phyloP scores from a whole-genome alignment of 2,329 filamentous ascomycete genomes.

The Tolypocladium guangdongense region DNA sequence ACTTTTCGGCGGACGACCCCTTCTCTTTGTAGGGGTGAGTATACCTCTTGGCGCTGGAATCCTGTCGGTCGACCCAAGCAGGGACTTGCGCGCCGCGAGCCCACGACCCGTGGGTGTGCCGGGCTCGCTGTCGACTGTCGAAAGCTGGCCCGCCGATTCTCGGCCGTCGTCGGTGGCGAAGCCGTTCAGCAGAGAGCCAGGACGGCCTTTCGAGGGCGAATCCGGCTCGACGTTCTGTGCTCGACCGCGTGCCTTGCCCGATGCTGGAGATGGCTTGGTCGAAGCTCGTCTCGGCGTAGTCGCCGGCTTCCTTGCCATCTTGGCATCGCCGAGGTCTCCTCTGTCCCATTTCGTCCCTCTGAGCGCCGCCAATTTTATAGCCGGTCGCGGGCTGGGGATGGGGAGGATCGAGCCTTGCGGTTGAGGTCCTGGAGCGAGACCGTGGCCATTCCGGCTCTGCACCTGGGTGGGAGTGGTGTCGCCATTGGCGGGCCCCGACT shows the following conservation, averaged over 20 bases:
- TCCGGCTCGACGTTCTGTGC: not conserved
- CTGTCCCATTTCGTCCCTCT: slow-evolving; percentile 28
- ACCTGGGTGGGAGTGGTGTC: not conserved
- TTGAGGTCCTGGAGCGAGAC: not conserved
- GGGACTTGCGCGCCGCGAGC: not conserved
- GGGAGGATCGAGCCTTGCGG: slow-evolving; percentile 3
- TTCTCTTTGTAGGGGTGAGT: slow-evolving; percentile 40
- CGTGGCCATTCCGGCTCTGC: slow-evolving; percentile 1
- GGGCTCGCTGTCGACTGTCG: not conserved
- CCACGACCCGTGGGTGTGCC: slow-evolving; percentile 4
- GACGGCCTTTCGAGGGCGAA: not conserved
- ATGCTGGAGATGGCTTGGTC: not conserved
- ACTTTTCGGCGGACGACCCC: slow-evolving; percentile 35
- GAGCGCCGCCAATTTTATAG: slow-evolving; percentile 25
- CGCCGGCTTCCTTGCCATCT: slow-evolving; percentile 4
- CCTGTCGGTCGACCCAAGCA: slow-evolving; percentile 2
- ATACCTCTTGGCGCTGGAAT: slow-evolving; percentile 39
- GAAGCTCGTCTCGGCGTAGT: slow-evolving; percentile 8
- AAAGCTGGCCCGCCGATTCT: slow-evolving; percentile 1
- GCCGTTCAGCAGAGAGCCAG: not conserved
- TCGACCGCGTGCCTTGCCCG: not conserved
- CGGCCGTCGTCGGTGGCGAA: not conserved
- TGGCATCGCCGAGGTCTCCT: slow-evolving; percentile 9
- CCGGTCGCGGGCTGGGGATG: slow-evolving; percentile 10
- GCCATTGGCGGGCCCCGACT: slow-evolving; percentile 2